phyloP scores from a whole-genome alignment of 2,329 filamentous ascomycete species.

The Botrytis deweyae region DNA sequence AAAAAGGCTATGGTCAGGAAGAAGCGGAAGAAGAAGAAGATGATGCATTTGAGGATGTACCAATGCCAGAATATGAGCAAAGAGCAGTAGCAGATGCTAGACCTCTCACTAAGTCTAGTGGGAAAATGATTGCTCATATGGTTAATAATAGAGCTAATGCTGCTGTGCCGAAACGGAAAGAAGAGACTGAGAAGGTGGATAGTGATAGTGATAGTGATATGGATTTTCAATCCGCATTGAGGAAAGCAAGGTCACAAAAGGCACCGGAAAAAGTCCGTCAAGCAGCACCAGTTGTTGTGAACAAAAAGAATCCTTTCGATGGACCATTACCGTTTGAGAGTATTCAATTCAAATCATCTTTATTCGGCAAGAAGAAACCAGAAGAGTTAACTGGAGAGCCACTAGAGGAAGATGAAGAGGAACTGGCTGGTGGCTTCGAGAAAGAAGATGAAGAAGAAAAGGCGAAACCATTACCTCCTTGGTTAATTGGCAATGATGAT shows the following conservation, averaged over 20 bases:
- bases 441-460: conserved; percentile 38
- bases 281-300: conserved; percentile 45
- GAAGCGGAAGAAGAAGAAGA: conserved; percentile 40
- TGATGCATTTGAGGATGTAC: conserved; percentile 51
- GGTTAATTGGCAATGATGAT: conserved; percentile 65
- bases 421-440: conserved; percentile 43
- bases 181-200: conserved; percentile 37
- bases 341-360: conserved; percentile 65
- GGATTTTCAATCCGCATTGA: conserved; percentile 74
- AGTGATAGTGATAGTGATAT: conserved; percentile 71
- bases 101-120: conserved; percentile 52
- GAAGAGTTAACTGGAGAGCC: conserved; percentile 29
- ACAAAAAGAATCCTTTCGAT: conserved; percentile 64
- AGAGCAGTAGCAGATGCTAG: conserved; percentile 51
- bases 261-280: conserved; percentile 43
- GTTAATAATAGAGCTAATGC: conserved; percentile 73
- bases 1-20: conserved; percentile 54
- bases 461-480: conserved; percentile 66
- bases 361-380: conserved; percentile 49
- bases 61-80: conserved; percentile 56
- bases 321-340: conserved; percentile 92
- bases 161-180: conserved; percentile 48
- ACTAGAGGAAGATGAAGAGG: conserved; percentile 36
- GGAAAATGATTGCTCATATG: conserved; percentile 67
- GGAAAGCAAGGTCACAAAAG: conserved; percentile 65